Percentiles rank a stretch among this genome's conserved stretches.
phyloP scores from a whole-genome alignment of 1,284 basidiomycete species.

The Leccinum solheimii region DNA sequence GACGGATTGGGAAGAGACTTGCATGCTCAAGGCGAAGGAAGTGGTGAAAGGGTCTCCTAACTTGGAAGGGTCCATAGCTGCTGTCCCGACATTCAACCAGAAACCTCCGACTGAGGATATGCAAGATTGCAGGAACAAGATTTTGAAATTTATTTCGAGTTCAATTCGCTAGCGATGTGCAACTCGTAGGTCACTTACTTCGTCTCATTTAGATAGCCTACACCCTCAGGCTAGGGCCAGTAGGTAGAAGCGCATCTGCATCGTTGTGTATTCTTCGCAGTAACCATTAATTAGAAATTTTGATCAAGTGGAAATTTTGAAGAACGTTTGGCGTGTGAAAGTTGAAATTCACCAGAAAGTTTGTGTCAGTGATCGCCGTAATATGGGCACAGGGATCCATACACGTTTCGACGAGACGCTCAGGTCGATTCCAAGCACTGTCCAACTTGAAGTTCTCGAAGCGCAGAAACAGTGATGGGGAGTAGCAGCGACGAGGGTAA shows the following conservation, averaged over 20 bases:
- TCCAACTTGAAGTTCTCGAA: not conserved
- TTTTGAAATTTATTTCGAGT: conserved; percentile 9
- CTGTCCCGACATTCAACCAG: conserved; percentile 8
- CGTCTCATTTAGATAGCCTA: not conserved
- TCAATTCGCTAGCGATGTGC: not conserved
- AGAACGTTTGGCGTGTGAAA: not conserved
- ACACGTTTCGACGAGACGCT: not conserved
- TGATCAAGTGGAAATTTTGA: not conserved
- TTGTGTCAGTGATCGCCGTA: not conserved
- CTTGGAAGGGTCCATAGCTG: conserved; percentile 6
- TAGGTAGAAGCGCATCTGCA: not conserved
- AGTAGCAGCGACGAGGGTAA: not conserved
- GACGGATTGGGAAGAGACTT: conserved; percentile 34
- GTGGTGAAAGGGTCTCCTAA: conserved; percentile 9
- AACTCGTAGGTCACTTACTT: not conserved
- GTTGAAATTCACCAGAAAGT: no score
- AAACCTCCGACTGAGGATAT: conserved; percentile 4
- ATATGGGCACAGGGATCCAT: not conserved
- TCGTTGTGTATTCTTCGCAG: not conserved
- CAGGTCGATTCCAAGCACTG: not conserved
- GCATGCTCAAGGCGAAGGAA: not conserved
- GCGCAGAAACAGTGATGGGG: not conserved
- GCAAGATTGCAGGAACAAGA: not conserved
- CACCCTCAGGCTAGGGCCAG: not conserved
- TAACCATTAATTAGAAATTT: not conserved